Conservation (phyloP, 805 yeast species). For the Sugiyamaella boreocaroliniensis region DNA sequence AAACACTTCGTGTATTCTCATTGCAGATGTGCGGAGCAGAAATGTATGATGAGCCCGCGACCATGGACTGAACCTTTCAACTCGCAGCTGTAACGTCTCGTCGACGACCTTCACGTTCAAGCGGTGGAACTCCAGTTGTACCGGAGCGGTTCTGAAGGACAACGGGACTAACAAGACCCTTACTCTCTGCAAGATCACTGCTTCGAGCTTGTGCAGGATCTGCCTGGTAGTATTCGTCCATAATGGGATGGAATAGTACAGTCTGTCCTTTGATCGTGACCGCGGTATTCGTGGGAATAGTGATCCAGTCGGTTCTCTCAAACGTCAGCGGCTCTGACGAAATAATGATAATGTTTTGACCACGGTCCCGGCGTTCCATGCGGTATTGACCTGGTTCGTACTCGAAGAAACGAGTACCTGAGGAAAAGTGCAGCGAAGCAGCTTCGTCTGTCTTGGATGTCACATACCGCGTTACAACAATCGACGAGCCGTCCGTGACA, state of each 20-base stretch:
- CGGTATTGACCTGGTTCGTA: conserved; percentile 85
- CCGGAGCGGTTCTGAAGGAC: conserved; percentile 51
- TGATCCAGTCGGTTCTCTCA: conserved; percentile 95
- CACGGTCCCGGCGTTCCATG: conserved; percentile 89
- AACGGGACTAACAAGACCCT: conserved; percentile 89
- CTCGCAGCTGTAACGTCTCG: conserved; percentile 9
- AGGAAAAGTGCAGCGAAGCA: conserved; percentile 88
- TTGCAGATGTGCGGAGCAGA: not conserved
- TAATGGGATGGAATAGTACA: conserved; percentile 82
- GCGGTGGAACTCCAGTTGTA: conserved; percentile 59
- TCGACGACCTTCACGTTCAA: conserved; percentile 67
- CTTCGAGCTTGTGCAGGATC: conserved; percentile 65
- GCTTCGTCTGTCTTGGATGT: conserved; percentile 91
- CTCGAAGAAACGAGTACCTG: conserved; percentile 88
- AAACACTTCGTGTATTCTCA: too few relatives aligned
- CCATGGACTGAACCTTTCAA: too few relatives aligned
- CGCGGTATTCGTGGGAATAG: conserved; percentile 88
- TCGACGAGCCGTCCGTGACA: conserved; percentile 83
- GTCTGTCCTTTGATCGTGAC: conserved; percentile 73
- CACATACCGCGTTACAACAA: conserved; percentile 82
- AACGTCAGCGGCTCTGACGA: conserved; percentile 96
- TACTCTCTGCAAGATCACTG: conserved; percentile 75
- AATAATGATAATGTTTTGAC: conserved; percentile 92
- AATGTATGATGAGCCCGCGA: not conserved
- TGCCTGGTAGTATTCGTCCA: conserved; percentile 76